Base-by-base conservation (phyloP, 2,329 filamentous ascomycete species). In the Pyricularia sp. region DNA sequence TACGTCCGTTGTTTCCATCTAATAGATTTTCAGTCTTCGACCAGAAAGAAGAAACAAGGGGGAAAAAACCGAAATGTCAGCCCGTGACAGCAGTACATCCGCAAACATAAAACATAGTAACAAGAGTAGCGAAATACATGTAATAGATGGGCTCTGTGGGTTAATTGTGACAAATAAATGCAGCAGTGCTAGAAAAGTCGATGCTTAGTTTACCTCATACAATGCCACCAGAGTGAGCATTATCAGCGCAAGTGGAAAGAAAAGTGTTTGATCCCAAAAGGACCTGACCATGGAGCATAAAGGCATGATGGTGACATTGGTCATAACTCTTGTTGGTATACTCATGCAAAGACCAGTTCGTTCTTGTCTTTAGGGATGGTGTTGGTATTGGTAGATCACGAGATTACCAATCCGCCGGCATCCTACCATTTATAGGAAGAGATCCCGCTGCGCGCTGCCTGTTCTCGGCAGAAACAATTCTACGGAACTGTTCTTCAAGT, bases 401-500 rank as follows among this genome's bases (percentile, higher is more conserved):
- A 33, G 31, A 50, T 30, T 42, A 64, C 67, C 59, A 68, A 28
- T 55, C 59, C n/a, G 64, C 67, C 25, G 59, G 67, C 31, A 63
- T 30, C 23, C 67, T 50, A 2, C 67, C 33, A 30, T 64, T 63
- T 33, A 68, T 23, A 30, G 55, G 31, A 61, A 68, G 33, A 36
- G 55, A 55, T 26, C 67, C 59, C 68, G 70, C 69, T 4, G 71
- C 7, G 33, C 68, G 68, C 11, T 72, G 66, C 28, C 69, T 73
- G 64, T 63, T 61, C 25, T 72, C 71, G 6, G 69, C 5, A 1
- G 70, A 69, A 12, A 71, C 64, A 20, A 71, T 66, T 3, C 66
- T 71, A 64, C 70, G 71, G 31, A 72, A 73, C 26, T 77, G 74
- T 26, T 76, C 74, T 68, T 79, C 77, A 63, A 75, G 70, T 10